Conservation (phyloP, 164 flowering plant genomes). For the Tinospora cordifolia region DNA sequence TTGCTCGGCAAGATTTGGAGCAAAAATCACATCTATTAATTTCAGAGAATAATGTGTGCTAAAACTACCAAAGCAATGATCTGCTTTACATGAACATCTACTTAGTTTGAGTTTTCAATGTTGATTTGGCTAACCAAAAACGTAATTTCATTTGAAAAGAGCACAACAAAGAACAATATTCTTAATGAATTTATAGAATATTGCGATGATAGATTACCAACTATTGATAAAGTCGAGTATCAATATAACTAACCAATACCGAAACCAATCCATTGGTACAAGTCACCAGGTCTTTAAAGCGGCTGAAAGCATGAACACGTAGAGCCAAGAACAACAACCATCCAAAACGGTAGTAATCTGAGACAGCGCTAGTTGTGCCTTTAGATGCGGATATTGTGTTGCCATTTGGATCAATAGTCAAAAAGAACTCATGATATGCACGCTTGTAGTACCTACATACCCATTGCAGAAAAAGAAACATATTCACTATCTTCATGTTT, state of each 20-base stretch:
- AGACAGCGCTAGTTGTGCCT: slow-evolving; percentile 22
- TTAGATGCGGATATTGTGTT: slow-evolving; percentile 24
- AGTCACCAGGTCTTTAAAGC: slow-evolving; percentile 81
- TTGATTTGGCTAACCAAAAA: too few species aligned
- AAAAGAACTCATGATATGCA: slow-evolving; percentile 54
- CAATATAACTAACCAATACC: slow-evolving; percentile 55
- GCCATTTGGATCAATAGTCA: slow-evolving; percentile 30
- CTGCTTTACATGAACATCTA: too few species aligned
- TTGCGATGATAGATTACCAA: too few species aligned
- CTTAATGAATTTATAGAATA: too few species aligned
- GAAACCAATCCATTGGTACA: slow-evolving; percentile 84
- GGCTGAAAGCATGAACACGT: slow-evolving; percentile 76
- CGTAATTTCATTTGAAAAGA: too few species aligned
- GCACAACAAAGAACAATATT: too few species aligned
- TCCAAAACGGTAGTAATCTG: slow-evolving; percentile 81
- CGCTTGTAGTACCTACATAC: slow-evolving; percentile 62
- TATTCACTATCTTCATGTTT: background rate
- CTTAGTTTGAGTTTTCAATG: too few species aligned
- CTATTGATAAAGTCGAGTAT: background rate
- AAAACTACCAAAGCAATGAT: too few species aligned
- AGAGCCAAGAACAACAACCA: slow-evolving; percentile 92
- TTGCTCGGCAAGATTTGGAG: too few species aligned
- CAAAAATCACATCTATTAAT: too few species aligned
- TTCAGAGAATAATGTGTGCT: too few species aligned
- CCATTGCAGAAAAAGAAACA: background rate